These are phyloP conservation scores for Fusarium falciforme DNA, from an alignment of 2,329 filamentous ascomycete genomes.

Conservation along the genomic window DNA sequence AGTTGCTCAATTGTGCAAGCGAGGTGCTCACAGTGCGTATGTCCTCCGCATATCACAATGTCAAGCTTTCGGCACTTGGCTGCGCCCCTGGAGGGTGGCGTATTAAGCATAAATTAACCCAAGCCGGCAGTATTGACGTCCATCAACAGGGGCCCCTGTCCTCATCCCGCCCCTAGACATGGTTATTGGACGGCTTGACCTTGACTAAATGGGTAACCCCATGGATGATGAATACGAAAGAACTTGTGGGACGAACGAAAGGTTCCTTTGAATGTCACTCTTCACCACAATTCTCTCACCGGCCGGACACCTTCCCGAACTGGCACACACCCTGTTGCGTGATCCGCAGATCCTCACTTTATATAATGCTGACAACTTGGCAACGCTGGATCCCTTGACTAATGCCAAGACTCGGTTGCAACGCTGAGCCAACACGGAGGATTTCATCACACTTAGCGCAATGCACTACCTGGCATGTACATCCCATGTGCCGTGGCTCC, in stretches of 20 bases:
- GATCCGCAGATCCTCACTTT: neutral
- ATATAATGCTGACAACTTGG: neutral
- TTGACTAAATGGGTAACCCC: neutral
- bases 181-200: neutral
- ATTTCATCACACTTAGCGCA: neutral
- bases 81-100: neutral
- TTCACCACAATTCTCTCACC: neutral
- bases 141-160: neutral
- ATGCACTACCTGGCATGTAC: neutral
- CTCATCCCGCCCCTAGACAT: neutral
- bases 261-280: neutral
- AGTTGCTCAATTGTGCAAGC: neutral
- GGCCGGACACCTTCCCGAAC: neutral
- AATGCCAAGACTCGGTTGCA: neutral
- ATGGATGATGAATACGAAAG: neutral
- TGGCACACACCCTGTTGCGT: neutral
- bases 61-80: neutral
- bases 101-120: neutral
- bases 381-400: neutral
- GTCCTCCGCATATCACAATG: neutral
- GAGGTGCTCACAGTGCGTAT: neutral
- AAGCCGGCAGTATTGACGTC: neutral
- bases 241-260: neutral
- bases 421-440: neutral
- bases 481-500: neutral